Evolutionary conservation across 352 stramenopile species (phyloP), one percentile per base, ranked within the genome.

Genomic region (Thalassiosira mediterranea): DNA sequence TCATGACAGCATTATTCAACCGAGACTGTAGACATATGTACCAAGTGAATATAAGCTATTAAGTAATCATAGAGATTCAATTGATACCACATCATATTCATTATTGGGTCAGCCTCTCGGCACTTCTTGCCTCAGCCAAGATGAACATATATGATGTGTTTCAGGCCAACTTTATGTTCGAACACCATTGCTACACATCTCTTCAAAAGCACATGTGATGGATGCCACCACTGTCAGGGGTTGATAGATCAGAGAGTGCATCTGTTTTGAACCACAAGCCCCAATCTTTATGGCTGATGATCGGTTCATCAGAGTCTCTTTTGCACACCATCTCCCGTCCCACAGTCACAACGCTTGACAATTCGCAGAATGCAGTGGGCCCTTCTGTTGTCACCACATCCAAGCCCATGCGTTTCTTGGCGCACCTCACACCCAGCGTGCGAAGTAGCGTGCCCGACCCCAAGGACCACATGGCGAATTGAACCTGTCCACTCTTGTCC

Each of bases 251-350:
- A 34, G 37, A 7, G 0, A 54, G 26, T n/a, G 44, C 25, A 19
- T 26, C 51, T 21, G 31, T 81, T 57, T 81, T 81, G 57, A 62
- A 81, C 72, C 72, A 81, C 0, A 72, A 11, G 34, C 72, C 72
- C 32, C 26, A 76, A 29, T 23, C 15, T 34, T 34, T 46, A 10
- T 31, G 37, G 29, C 29, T 44, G 11, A 76, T 67, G 19, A 42
- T 17, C 11, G 72, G 63, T 42, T 34, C 10, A 21, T 47, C 31
- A 44, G 44, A 63, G 57, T 72, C 38, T 17, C 62, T 40, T 3
- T 32, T 31, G 23, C 44, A 66, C 21, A 19, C 34, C 51, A 82
- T 78, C 34, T 57, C 69, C 59, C 61, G 77, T 0, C 66, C 73
- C 60, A 31, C 17, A 49, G 73, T 82, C 31, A 63, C 23, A 15